Evolutionary conservation across 345 rosid species (phyloP).

Genomic region (Eucalyptus paniculata): DNA sequence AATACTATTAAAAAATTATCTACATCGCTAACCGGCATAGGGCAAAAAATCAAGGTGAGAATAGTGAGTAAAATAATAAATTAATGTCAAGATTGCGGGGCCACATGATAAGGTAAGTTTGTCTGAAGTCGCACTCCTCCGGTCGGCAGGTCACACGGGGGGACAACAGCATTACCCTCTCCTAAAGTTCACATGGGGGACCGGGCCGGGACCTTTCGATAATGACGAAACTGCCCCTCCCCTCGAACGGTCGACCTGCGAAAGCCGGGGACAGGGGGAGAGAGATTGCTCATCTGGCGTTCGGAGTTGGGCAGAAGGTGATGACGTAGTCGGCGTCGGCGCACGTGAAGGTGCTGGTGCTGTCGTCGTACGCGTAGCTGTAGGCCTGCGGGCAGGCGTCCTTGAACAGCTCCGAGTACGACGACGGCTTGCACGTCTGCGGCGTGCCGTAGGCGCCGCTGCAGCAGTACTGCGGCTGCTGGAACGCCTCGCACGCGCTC

Average conservation of each 20-base stretch:
- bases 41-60: neutral
- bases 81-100: rapidly evolving
- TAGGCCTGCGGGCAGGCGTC: slow-evolving; percentile 77
- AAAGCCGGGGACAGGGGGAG: neutral
- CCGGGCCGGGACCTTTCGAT: neutral
- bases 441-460: too few species aligned
- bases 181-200: neutral
- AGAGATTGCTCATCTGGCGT: too few species aligned
- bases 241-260: neutral
- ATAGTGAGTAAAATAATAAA: neutral
- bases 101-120: neutral
- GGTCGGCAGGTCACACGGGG: neutral
- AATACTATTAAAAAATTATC: neutral
- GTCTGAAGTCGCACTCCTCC: neutral
- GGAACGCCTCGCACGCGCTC: slow-evolving; percentile 91
- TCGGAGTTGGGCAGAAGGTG: too few species aligned
- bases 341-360: too few species aligned
- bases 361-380: slow-evolving; percentile 54
- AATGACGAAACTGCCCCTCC: neutral
- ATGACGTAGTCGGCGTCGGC: too few species aligned
- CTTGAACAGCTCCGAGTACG: slow-evolving; percentile 66
- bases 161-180: neutral
- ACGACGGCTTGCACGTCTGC: slow-evolving; percentile 67
- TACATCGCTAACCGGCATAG: too few species aligned
- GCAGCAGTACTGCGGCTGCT: too few species aligned